A percentile compares a stretch with the other conserved stretches of the same genome.
These are phyloP conservation scores for Oryza australiensis DNA, from an alignment of 176 grass and related monocot species.

Conservation along the genomic window DNA sequence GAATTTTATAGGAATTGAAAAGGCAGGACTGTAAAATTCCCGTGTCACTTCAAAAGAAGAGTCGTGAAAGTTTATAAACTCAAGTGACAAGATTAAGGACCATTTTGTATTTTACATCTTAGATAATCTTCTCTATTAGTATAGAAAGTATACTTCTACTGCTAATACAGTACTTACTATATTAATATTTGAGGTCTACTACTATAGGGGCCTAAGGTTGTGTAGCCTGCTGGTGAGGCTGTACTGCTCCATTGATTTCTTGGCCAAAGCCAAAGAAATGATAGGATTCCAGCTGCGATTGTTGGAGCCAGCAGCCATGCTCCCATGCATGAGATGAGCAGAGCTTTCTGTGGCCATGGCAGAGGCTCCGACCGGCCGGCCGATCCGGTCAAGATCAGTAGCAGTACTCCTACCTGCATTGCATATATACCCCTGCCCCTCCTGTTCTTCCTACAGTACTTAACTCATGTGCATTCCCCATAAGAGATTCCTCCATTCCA, in stretches of 20 bases:
- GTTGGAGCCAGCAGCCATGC: constrained; percentile 17
- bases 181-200: not conserved
- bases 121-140: no score
- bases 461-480: constrained; percentile 48
- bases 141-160: no score
- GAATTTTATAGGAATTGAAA: no score
- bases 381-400: constrained; percentile 24
- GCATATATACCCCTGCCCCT: not conserved
- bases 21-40: no score
- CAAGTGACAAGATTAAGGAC: no score
- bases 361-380: not conserved
- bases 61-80: no score
- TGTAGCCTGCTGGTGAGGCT: not conserved
- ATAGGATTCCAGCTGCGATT: not conserved
- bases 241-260: constrained; percentile 24
- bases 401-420: not conserved
- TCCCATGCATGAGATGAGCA: not conserved
- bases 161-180: no score
- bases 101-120: no score
- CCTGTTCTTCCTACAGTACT: constrained; percentile 22
- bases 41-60: no score
- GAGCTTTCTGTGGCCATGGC: constrained; percentile 20
- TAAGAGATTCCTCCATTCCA: constrained; percentile 56
- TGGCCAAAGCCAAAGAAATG: not conserved
- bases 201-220: constrained; percentile 1